Evolutionary conservation across 1,284 basidiomycete genomes (phyloP).

Genomic region (Salmacisia buchloeana): DNA sequence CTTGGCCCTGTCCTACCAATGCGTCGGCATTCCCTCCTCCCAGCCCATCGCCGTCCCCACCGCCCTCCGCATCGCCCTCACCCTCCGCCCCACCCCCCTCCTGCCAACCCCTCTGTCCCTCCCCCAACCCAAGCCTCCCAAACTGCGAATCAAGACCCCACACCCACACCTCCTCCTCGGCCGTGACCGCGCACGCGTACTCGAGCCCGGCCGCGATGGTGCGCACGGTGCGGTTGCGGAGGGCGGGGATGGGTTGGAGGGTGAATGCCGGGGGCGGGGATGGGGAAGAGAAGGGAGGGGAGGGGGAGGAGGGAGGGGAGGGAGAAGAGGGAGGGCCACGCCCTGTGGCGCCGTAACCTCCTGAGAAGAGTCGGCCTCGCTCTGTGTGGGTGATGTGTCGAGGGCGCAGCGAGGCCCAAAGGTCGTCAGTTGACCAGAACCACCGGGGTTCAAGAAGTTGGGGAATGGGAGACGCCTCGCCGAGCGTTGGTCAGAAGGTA

Average conservation of each 20-base stretch:
- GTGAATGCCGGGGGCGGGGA: background rate
- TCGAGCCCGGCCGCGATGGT: conserved; percentile 6
- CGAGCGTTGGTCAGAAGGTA: too few species aligned
- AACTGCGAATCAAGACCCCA: conserved; percentile 7
- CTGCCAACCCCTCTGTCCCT: background rate
- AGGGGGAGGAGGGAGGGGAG: background rate
- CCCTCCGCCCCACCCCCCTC: too few species aligned
- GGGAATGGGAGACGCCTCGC: too few species aligned
- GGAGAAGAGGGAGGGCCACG: too few species aligned
- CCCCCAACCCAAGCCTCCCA: conserved; percentile 3
- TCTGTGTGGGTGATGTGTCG: too few species aligned
- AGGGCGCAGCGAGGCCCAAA: too few species aligned
- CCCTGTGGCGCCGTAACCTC: too few species aligned
- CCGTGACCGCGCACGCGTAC: background rate
- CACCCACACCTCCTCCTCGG: background rate
- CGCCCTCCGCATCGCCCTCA: background rate
- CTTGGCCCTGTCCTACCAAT: too few species aligned
- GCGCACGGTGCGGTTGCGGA: background rate
- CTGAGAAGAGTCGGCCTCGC: too few species aligned
- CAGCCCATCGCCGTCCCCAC: background rate
- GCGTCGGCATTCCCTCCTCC: too few species aligned
- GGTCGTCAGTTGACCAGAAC: too few species aligned
- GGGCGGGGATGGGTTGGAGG: background rate
- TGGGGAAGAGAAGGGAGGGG: background rate
- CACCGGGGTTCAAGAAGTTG: too few species aligned